These are phyloP conservation scores for Antarctomyces pellizariae DNA, from an alignment of 495 filamentous ascomycete species.

Conservation along the genomic window DNA sequence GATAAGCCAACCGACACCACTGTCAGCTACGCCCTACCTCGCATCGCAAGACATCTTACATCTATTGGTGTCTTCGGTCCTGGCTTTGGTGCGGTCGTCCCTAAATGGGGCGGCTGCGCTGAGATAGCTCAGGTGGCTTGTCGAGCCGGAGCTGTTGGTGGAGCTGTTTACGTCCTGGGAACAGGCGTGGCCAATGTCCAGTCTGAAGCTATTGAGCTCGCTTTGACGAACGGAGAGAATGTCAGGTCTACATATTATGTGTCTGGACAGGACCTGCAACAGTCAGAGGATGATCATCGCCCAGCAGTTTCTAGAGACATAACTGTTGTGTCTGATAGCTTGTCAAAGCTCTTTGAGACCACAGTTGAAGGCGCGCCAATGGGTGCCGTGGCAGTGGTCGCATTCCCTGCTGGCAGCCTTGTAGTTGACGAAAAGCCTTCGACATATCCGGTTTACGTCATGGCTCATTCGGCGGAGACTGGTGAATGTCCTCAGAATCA, in stretches of 20 bases:
- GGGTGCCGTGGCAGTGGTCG: constrained; percentile 51
- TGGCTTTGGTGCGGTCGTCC: constrained; percentile 64
- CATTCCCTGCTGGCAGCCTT: constrained; percentile 35
- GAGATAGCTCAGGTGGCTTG: constrained; percentile 86
- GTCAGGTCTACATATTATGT: constrained; percentile 5
- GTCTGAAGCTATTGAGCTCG: constrained; percentile 16
- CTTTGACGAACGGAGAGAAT: constrained; percentile 26
- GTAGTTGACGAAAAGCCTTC: constrained; percentile 14
- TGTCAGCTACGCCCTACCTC: constrained; percentile 38
- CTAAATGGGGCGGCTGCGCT: constrained; percentile 83
- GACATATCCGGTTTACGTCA: constrained; percentile 39
- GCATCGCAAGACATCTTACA: constrained; percentile 56
- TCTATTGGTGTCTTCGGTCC: constrained; percentile 74
- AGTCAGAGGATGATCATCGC: constrained; percentile 17
- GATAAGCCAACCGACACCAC: constrained; percentile 28
- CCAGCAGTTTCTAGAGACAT: constrained; percentile 20
- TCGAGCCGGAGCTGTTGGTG: constrained; percentile 78
- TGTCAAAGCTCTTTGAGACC: constrained; percentile 42
- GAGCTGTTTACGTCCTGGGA: constrained; percentile 69
- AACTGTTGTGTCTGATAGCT: constrained; percentile 41
- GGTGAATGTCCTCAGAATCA: constrained; percentile 72
- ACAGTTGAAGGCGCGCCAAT: constrained; percentile 47
- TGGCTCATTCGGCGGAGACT: constrained; percentile 63
- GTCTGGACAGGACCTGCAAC: constrained; percentile 6
- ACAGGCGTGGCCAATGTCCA: constrained; percentile 27